These are phyloP conservation scores for Fusarium algeriense DNA, from an alignment of 2,329 filamentous ascomycete species.

Conservation along the genomic window DNA sequence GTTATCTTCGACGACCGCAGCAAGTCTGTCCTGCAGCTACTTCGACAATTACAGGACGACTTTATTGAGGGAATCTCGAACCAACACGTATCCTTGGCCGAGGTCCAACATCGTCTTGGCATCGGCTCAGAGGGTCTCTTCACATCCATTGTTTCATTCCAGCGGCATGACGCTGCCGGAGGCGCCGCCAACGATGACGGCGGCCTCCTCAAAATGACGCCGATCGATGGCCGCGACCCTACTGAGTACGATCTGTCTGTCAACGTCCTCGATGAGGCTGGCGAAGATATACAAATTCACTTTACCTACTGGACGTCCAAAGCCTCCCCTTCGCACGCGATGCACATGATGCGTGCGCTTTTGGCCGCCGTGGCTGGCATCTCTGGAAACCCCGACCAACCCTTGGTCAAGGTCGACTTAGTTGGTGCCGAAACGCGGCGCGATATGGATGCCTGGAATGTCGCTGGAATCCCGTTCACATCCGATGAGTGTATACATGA, in stretches of 20 bases:
- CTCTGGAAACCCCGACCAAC: not conserved
- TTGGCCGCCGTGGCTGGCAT: not conserved
- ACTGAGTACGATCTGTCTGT: constrained; percentile 1
- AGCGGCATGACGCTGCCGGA: not conserved
- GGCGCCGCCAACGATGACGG: not conserved
- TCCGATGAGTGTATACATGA: not conserved
- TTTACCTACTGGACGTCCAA: constrained; percentile 3
- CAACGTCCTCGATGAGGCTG: constrained; percentile 3
- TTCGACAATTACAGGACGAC: not conserved
- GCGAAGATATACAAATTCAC: not conserved
- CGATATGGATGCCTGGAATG: not conserved
- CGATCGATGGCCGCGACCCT: not conserved
- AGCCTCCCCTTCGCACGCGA: not conserved
- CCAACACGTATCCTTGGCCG: not conserved
- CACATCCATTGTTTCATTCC: not conserved
- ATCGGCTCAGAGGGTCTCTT: not conserved
- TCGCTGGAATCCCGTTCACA: not conserved
- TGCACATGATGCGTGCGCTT: not conserved
- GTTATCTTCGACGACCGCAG: not conserved
- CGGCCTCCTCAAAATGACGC: not conserved
- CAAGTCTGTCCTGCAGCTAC: not conserved
- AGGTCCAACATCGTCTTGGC: not conserved
- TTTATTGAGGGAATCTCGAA: not conserved
- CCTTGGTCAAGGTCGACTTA: not conserved
- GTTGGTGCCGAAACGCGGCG: not conserved